Evolutionary conservation across 768 basidiomycete genomes (phyloP), one percentile per base, ranked within the genome.

Genomic region (Porphyrellus cyaneotinctus): DNA sequence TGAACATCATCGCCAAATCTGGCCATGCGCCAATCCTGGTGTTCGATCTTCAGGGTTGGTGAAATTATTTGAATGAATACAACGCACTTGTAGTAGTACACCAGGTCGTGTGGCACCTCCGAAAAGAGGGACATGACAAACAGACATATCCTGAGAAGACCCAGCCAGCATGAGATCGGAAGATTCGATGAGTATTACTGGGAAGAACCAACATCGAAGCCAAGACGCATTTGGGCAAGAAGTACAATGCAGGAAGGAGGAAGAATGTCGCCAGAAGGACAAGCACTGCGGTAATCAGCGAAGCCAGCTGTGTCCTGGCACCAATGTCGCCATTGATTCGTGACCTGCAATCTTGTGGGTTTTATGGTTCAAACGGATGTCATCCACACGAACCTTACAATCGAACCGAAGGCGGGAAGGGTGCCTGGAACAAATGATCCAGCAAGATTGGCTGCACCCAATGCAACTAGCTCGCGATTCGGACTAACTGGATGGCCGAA

Each of bases 381-480:
- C 15, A 31, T 41, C 12, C 6, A 23, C 4, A 70, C 73, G 43
- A 60, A 88, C 89, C 91, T 79, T 1, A 97, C 93, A 58, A 98
- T 92, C 6, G 91, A 91, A 3, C 95, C 97, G 65, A 86, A 97
- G 0, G 92, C 91, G 5, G 95, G 94, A 2, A 98, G 76, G 0
- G 90, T 89, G 2, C 97, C 95, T 4, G 91, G 87, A 49, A 97
- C 73, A 61, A 95, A 87, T 1, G 90, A 87, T 1, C 77, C 85
- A 4, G 73, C 79, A 32, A 95, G 74, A 65, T 97, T 97, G 13
- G 84, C 83, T 12, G 88, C 83, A 39, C 92, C 75, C 17, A 99
- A 75, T 1, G 97, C 97, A 23, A 97, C 95, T 2, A 98, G 78
- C 64, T 99, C 97, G 26, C 97, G 86, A 66, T 98, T 99, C 0